Base-by-base conservation (phyloP, 441 rosid genomes). In the Geranium incanum region DNA sequence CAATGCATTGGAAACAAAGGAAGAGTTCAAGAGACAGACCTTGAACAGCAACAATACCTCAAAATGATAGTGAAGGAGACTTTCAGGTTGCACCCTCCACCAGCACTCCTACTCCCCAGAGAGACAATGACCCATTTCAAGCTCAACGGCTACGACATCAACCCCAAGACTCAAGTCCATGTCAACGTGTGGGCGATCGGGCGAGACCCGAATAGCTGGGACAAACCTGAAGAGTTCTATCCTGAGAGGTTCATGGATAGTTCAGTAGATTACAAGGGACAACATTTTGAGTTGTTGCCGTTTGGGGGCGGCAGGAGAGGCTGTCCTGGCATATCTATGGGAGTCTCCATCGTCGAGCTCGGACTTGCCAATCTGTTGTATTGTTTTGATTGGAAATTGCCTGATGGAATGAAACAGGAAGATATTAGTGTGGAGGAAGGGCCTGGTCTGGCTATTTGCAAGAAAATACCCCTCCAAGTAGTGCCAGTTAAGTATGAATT, bases 1-100 rank as follows among this genome's bases (percentile, higher is more conserved):
- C 75, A 65, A 5, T 16, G 62, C 6, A 71, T 79, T 5, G 80
- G 80, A 39, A 80, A 67, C 12, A 84, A 36, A 60, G 75, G 65
- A 69, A 71, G 18, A 28, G 82, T 84, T 3, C 66, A 36, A 0
- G 83, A 81, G 8, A 72, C 39, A 3, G 79, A 76, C 28, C 59
- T 71, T 0, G 84, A 82, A 7, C 57, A 85, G 13, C 79, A 86
- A 7, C 37, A 71, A 0, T 89, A 84, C 71, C 65, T 86, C 0
- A 81, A 84, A 36, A 68, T 82, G 85, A 80, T 84, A 3, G 64
- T 82, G 13, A 89, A 87, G 77, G 92, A 89, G 78, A 84, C 82
- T 45, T 71, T 83, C 39, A 50, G 59, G 16, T 12, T 50, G 59
- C 59, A 50, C 59, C 57, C 59, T 50, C 16, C 59, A 12, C 16